Percentiles rank a stretch among this genome's conserved stretches.
These are phyloP conservation scores for Daedalea quercina DNA, from an alignment of 768 basidiomycete genomes.

Conservation along the genomic window DNA sequence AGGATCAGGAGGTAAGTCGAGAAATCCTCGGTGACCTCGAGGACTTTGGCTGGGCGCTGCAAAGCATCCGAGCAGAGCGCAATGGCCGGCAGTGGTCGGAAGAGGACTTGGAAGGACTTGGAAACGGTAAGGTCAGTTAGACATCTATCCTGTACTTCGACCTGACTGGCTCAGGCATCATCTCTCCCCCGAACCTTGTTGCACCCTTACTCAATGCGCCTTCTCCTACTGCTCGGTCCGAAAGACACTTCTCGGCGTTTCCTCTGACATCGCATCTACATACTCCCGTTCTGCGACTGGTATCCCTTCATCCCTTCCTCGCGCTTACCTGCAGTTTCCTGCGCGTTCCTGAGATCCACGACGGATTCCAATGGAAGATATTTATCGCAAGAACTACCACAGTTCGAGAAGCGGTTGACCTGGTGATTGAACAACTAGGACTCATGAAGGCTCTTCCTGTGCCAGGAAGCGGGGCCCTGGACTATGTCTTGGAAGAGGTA, in stretches of 20 bases:
- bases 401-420: conserved; percentile 46
- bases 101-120: conserved; percentile 56
- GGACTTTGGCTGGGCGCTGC: conserved; percentile 63
- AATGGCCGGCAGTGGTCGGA: conserved; percentile 66
- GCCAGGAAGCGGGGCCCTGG: conserved; percentile 60
- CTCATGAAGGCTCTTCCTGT: conserved; percentile 58
- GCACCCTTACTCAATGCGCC: conserved; percentile 45
- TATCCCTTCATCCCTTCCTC: conserved; percentile 62
- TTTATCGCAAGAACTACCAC: conserved; percentile 57
- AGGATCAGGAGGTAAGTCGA: conserved; percentile 39
- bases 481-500: conserved; percentile 70
- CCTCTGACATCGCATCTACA: conserved; percentile 64
- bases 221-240: conserved; percentile 25
- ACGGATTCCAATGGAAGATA: conserved; percentile 58
- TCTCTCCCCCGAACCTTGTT: conserved; percentile 38
- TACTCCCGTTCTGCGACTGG: conserved; percentile 58
- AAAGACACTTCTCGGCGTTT: conserved; percentile 64
- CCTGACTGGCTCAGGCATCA: conserved; percentile 36
- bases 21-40: conserved; percentile 53
- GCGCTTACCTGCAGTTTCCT: conserved; percentile 46
- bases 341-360: conserved; percentile 73
- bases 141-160: not conserved
- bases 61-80: conserved; percentile 51
- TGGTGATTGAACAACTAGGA: conserved; percentile 58
- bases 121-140: conserved; percentile 42